Percentiles rank a stretch among this genome's conserved stretches.
Conservation (phyloP, 169 alveolate species). For the Eimeria zaria region DNA sequence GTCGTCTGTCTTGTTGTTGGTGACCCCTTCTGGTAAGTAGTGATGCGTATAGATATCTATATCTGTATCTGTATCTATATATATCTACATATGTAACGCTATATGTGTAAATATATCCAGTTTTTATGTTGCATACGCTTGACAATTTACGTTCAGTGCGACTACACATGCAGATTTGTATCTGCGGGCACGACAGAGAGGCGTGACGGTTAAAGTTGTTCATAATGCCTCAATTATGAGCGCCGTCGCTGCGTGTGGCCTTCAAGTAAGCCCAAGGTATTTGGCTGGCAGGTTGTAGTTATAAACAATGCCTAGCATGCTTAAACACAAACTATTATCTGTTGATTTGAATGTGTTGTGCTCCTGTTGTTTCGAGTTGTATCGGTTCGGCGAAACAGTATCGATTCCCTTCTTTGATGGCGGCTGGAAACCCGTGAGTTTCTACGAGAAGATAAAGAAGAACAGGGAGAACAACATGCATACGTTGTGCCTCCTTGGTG, state of each 20-base stretch:
- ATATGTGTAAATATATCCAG: background rate
- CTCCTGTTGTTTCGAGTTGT: constrained; percentile 89
- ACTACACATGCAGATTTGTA: constrained; percentile 95
- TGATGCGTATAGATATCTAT: no score
- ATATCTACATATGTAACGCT: background rate
- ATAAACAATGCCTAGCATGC: background rate
- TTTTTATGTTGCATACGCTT: background rate
- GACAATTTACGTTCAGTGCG: constrained; percentile 89
- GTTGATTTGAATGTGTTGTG: background rate
- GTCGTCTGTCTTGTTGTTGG: constrained; percentile 95
- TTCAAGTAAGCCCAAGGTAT: constrained; percentile 83
- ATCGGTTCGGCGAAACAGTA: constrained; percentile 99
- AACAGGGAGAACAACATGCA: constrained; percentile 96
- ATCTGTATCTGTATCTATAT: no score
- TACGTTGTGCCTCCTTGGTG: constrained; percentile 97
- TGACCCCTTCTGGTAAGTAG: constrained; percentile 93
- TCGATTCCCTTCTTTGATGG: constrained; percentile 99
- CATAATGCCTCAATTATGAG: constrained; percentile 95
- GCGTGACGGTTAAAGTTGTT: constrained; percentile 91
- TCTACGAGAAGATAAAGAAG: constrained; percentile 96
- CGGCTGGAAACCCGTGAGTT: constrained; percentile 98
- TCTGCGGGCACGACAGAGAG: constrained; percentile 91
- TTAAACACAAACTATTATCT: background rate
- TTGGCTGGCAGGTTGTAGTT: background rate
- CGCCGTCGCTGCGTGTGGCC: constrained; percentile 92